These are phyloP conservation scores for Monosporascus sp. DNA, from an alignment of 2,329 filamentous ascomycete species.

Conservation along the genomic window DNA sequence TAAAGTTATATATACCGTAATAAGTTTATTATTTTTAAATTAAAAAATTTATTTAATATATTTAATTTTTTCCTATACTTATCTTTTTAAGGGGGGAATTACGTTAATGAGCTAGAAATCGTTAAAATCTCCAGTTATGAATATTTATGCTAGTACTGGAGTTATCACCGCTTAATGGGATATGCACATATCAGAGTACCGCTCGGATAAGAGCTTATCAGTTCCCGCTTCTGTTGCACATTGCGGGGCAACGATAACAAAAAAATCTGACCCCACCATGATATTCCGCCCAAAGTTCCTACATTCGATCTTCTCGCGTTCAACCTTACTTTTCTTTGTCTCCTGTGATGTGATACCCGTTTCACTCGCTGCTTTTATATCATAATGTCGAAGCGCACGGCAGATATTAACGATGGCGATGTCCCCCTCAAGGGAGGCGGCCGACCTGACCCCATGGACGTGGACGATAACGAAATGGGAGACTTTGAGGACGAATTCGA, in stretches of 20 bases:
- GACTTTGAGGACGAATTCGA: constrained; percentile 97
- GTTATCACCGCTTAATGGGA: too few relatives aligned
- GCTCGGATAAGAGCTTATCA: too few relatives aligned
- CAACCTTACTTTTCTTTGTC: neutral
- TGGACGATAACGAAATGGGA: constrained; percentile 61
- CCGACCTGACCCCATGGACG: constrained; percentile 61
- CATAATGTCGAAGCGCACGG: constrained; percentile 57
- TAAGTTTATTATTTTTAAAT: too few relatives aligned
- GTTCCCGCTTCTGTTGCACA: too few relatives aligned
- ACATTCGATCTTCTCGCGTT: neutral
- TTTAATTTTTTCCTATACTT: too few relatives aligned
- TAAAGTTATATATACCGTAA: too few relatives aligned
- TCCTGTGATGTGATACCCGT: neutral
- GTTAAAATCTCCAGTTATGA: too few relatives aligned
- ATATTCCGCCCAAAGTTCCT: neutral
- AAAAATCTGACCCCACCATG: neutral
- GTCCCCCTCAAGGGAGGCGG: constrained; percentile 55
- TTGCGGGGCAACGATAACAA: neutral
- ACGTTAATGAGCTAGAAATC: too few relatives aligned
- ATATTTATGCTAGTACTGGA: too few relatives aligned
- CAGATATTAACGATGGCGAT: constrained; percentile 43
- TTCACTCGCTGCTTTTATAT: neutral
- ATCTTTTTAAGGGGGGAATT: too few relatives aligned
- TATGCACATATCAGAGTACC: too few relatives aligned
- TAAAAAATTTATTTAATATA: too few relatives aligned